Percentiles rank a stretch among this genome's conserved stretches.
Conservation (phyloP, 805 yeast genomes). For the Kuraishia piskuri region DNA sequence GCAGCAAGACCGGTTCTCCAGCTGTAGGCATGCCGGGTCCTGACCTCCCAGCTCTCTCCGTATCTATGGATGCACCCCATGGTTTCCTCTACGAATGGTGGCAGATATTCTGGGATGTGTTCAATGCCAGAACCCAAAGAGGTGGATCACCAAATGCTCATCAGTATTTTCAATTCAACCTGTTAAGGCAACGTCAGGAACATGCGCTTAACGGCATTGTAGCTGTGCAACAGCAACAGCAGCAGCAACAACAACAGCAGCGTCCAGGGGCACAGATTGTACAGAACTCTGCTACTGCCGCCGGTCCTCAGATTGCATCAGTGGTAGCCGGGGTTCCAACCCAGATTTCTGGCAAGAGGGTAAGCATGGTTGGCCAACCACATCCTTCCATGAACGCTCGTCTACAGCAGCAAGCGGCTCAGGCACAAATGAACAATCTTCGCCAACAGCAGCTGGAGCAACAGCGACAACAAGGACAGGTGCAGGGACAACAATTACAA, state of each 20-base stretch:
- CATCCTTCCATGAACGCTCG: constrained; percentile 11
- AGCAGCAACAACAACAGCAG: constrained; percentile 9
- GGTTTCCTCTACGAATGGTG: constrained; percentile 93
- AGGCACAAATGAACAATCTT: constrained; percentile 39
- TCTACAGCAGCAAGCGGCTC: constrained; percentile 36
- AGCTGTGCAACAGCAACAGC: not conserved
- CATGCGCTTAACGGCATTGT: constrained; percentile 15
- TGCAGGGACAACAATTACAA: constrained; percentile 8
- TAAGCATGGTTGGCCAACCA: constrained; percentile 1
- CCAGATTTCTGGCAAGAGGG: constrained; percentile 1
- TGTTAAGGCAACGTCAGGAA: constrained; percentile 51
- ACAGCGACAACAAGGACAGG: constrained; percentile 15
- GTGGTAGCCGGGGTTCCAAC: constrained; percentile 4
- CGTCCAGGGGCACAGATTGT: constrained; percentile 10
- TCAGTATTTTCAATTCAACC: constrained; percentile 61
- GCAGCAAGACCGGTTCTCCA: constrained; percentile 1
- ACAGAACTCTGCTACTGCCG: not conserved
- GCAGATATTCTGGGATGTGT: constrained; percentile 93
- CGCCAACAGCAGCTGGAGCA: constrained; percentile 32
- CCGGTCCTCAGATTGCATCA: not conserved
- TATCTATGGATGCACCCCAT: constrained; percentile 74
- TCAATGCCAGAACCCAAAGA: constrained; percentile 67
- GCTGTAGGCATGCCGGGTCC: constrained; percentile 7
- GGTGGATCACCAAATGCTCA: constrained; percentile 57
- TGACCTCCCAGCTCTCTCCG: constrained; percentile 39